Conservation (phyloP, 2,329 filamentous ascomycete species). For the Chrysoporthe deuterocubensis region DNA sequence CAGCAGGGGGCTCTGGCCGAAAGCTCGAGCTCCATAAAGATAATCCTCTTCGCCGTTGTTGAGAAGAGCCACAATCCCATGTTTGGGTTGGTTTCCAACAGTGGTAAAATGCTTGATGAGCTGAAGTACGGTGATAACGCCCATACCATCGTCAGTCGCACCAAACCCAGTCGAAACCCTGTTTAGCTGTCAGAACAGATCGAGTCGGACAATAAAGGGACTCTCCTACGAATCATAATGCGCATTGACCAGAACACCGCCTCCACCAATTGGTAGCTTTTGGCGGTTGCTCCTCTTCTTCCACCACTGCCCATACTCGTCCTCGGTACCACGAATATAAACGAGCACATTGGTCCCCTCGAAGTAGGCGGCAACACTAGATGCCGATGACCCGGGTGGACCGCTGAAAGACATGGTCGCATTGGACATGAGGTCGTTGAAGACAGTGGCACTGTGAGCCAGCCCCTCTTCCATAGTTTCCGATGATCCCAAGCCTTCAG, state of each 20-base stretch:
- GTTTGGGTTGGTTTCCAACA: conserved; percentile 70
- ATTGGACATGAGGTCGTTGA: conserved; percentile 81
- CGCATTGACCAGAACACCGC: conserved; percentile 89
- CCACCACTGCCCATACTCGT: conserved; percentile 78
- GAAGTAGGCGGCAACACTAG: conserved; percentile 70
- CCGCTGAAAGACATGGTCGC: conserved; percentile 55
- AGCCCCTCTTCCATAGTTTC: conserved; percentile 11
- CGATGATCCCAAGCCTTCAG: background rate
- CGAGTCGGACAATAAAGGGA: background rate
- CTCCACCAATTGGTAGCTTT: conserved; percentile 59
- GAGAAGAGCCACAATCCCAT: conserved; percentile 81
- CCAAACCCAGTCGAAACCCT: conserved; percentile 85
- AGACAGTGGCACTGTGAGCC: conserved; percentile 62
- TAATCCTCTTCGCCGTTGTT: conserved; percentile 98
- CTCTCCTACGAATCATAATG: conserved; percentile 76
- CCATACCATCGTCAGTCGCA: conserved; percentile 91
- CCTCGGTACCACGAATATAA: conserved; percentile 82
- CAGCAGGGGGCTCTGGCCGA: conserved; percentile 80
- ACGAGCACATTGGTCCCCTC: conserved; percentile 92
- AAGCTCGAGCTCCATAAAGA: conserved; percentile 83
- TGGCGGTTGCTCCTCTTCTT: conserved; percentile 45
- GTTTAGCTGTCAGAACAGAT: conserved; percentile 14
- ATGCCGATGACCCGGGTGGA: conserved; percentile 49
- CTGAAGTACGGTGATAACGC: conserved; percentile 84
- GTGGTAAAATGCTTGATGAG: conserved; percentile 84